Percentiles rank a stretch among this genome's conserved stretches.
Conservation (phyloP, 345 rosid genomes). For the Camelina hispida region DNA sequence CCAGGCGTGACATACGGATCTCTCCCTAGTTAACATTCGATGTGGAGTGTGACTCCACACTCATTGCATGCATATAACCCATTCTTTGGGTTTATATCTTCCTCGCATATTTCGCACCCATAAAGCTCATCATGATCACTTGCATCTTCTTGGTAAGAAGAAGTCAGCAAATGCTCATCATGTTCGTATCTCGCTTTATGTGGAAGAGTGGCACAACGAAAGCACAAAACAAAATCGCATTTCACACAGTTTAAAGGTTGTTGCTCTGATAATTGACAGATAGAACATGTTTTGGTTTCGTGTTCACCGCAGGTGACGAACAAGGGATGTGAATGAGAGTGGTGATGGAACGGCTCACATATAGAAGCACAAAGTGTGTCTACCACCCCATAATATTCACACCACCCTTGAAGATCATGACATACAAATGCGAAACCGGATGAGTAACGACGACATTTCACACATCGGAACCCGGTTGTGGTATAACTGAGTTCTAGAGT, state of each 20-base stretch:
- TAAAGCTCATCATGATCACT: not conserved
- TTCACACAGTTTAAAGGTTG: not conserved
- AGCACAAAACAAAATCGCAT: slow-evolving; percentile 7
- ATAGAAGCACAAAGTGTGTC: slow-evolving; percentile 25
- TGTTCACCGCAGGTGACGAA: not conserved
- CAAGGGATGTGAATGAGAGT: slow-evolving; percentile 11
- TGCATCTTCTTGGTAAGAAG: not conserved
- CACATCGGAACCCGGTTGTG: not conserved
- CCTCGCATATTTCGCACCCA: slow-evolving; percentile 9
- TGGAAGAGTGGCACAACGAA: slow-evolving; percentile 30
- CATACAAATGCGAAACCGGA: not conserved
- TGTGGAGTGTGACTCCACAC: slow-evolving; percentile 8
- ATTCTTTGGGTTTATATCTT: not conserved
- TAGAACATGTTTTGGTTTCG: not conserved
- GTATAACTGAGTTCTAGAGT: not conserved
- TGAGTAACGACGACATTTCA: not conserved
- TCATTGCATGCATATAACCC: slow-evolving; percentile 22
- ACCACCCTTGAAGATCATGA: not conserved
- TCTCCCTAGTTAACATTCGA: slow-evolving; percentile 2
- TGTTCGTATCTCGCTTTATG: not conserved
- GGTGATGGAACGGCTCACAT: not conserved
- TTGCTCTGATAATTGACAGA: not conserved
- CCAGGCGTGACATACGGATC: not conserved
- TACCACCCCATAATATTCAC: not conserved
- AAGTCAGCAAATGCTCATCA: slow-evolving; percentile 10